phyloP scores from a whole-genome alignment of 116 monocot species.

The Posidonia oceanica region DNA sequence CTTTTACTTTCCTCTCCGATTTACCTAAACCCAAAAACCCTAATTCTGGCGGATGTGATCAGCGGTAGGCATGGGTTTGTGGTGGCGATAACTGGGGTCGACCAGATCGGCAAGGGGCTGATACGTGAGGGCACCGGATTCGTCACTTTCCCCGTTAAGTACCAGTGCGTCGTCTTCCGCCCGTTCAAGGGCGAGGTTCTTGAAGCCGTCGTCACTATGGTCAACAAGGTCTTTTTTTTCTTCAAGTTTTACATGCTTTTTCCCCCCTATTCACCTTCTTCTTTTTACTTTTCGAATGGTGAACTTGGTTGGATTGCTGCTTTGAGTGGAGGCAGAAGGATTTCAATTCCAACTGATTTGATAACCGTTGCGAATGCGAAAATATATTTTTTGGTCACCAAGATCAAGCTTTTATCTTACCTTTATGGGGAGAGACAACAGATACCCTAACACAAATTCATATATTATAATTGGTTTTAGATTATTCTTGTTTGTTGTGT shows the following conservation, averaged over 20 bases:
- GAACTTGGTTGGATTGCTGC: too few species aligned
- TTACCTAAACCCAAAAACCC: constrained; percentile 2
- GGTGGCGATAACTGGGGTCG: constrained; percentile 83
- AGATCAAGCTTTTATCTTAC: too few species aligned
- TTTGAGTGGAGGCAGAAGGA: too few species aligned
- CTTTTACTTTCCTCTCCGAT: not conserved
- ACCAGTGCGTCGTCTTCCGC: constrained; percentile 89
- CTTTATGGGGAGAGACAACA: too few species aligned
- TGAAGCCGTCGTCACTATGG: constrained; percentile 91
- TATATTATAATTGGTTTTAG: too few species aligned
- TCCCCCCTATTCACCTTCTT: not conserved
- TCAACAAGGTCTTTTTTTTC: constrained; percentile 54
- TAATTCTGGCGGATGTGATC: not conserved
- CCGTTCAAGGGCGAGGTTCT: constrained; percentile 93
- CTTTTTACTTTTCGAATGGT: too few species aligned
- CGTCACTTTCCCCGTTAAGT: constrained; percentile 99
- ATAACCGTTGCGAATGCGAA: too few species aligned
- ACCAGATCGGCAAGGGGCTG: constrained; percentile 81
- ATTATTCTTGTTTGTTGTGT: too few species aligned
- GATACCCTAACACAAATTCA: too few species aligned
- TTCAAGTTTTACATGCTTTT: not conserved
- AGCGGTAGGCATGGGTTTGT: constrained; percentile 93
- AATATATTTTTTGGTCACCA: too few species aligned
- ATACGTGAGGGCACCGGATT: constrained; percentile 94
- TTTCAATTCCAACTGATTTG: too few species aligned